A percentile compares a stretch with the other conserved stretches of the same genome.
Evolutionary conservation across 306 rosid genomes (phyloP).

Genomic region (Purshia tridentata): DNA sequence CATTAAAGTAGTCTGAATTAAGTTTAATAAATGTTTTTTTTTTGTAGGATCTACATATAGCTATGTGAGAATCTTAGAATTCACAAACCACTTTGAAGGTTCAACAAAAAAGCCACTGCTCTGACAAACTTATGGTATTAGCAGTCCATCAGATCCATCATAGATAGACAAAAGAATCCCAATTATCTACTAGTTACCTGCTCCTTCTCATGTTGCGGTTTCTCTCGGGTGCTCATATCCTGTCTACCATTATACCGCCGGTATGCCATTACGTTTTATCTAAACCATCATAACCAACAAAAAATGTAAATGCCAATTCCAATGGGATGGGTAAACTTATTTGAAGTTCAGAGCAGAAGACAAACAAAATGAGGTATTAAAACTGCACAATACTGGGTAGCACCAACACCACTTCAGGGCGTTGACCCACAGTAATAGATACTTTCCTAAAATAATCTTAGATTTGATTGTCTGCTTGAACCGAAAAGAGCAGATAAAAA

Average conservation of each 20-base stretch:
- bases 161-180: not conserved
- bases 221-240: conserved; percentile 45
- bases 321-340: not conserved
- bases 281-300: conserved; percentile 9
- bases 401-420: not conserved
- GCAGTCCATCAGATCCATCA: not conserved
- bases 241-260: conserved; percentile 51
- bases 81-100: not conserved
- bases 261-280: conserved; percentile 49
- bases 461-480: too few species aligned
- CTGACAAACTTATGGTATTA: not conserved
- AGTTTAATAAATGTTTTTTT: not conserved
- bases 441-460: too few species aligned
- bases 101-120: not conserved
- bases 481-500: not conserved
- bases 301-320: not conserved
- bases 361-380: not conserved
- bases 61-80: not conserved
- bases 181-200: conserved; percentile 39
- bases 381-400: not conserved
- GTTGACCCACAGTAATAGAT: not conserved
- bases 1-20: not conserved
- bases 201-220: conserved; percentile 42
- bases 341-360: conserved; percentile 1
- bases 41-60: not conserved